phyloP scores from a whole-genome alignment of 129 eudicot genomes.

The Sambucus nigra region DNA sequence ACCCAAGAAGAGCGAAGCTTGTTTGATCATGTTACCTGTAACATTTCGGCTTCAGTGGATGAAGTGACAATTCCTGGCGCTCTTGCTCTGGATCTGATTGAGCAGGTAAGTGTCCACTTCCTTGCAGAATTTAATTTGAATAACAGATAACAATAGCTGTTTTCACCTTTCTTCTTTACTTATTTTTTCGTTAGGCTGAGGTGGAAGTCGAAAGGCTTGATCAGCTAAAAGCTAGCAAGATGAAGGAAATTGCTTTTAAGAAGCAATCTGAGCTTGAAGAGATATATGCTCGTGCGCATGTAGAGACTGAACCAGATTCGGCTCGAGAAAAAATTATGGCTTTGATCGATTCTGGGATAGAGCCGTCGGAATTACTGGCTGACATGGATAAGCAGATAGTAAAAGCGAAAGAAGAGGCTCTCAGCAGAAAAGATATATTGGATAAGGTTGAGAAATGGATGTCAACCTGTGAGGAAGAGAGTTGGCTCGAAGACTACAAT shows the following conservation, averaged over 20 bases:
- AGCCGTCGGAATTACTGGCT: conserved; percentile 43
- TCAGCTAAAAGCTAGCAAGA: conserved; percentile 53
- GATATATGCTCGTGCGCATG: conserved; percentile 52
- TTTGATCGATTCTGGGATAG: conserved; percentile 14
- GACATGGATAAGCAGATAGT: conserved; percentile 57
- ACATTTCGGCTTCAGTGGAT: too few relatives aligned
- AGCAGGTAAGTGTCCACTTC: too few relatives aligned
- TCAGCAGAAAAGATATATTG: conserved; percentile 70
- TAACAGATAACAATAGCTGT: background rate
- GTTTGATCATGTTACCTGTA: too few relatives aligned
- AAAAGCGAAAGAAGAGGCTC: conserved; percentile 69
- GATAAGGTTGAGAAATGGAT: conserved; percentile 79
- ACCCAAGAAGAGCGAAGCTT: too few relatives aligned
- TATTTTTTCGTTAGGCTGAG: conserved; percentile 53
- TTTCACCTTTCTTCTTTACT: background rate
- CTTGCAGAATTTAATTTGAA: background rate
- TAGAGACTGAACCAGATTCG: conserved; percentile 31
- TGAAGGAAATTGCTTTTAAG: conserved; percentile 68
- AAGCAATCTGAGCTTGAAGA: conserved; percentile 58
- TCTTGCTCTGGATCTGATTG: too few relatives aligned
- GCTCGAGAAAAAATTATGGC: background rate
- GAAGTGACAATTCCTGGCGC: too few relatives aligned
- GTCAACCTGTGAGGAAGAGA: conserved; percentile 77
- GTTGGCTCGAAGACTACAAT: conserved; percentile 85
- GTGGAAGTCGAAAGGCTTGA: conserved; percentile 63